phyloP scores from a whole-genome alignment of 306 rosid species.

The Amphicarpaea edgeworthii region DNA sequence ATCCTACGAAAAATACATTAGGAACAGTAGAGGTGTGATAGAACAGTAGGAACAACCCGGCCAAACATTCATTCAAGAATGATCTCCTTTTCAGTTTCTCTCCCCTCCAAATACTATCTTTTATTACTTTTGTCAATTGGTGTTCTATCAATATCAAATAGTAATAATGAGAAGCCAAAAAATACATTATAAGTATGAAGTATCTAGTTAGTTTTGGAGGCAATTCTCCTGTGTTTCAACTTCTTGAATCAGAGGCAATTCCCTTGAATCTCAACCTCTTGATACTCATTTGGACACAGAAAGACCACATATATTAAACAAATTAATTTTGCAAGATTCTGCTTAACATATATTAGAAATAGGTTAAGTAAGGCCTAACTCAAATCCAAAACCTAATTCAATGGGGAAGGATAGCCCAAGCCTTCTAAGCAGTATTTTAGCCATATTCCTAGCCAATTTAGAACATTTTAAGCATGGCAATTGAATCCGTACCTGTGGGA shows the following conservation, averaged over 20 bases:
- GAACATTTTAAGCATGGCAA: slow-evolving; percentile 19
- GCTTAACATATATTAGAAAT: slow-evolving; percentile 10
- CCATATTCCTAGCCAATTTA: not conserved
- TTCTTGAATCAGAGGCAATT: slow-evolving; percentile 11
- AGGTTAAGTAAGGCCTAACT: not conserved
- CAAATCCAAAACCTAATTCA: slow-evolving; percentile 9
- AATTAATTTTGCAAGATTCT: slow-evolving; percentile 28
- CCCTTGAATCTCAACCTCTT: slow-evolving; percentile 11
- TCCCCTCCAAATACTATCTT: too few species aligned
- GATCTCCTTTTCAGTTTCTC: too few species aligned
- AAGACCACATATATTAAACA: slow-evolving; percentile 25
- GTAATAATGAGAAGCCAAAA: not conserved
- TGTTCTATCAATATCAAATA: too few species aligned
- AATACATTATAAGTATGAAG: not conserved
- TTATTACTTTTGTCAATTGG: too few species aligned
- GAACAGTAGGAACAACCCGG: too few species aligned
- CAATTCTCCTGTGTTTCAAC: slow-evolving; percentile 12
- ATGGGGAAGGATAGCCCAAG: not conserved
- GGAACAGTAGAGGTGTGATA: too few species aligned
- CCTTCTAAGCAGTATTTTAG: not conserved
- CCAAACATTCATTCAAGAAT: too few species aligned
- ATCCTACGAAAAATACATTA: too few species aligned
- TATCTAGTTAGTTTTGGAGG: slow-evolving; percentile 12
- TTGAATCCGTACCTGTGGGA: too few species aligned
- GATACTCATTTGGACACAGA: slow-evolving; percentile 31